Evolutionary conservation across 2,329 filamentous ascomycete species (phyloP), one percentile per base, ranked within the genome.

Genomic region (Diaporthe ampelina): DNA sequence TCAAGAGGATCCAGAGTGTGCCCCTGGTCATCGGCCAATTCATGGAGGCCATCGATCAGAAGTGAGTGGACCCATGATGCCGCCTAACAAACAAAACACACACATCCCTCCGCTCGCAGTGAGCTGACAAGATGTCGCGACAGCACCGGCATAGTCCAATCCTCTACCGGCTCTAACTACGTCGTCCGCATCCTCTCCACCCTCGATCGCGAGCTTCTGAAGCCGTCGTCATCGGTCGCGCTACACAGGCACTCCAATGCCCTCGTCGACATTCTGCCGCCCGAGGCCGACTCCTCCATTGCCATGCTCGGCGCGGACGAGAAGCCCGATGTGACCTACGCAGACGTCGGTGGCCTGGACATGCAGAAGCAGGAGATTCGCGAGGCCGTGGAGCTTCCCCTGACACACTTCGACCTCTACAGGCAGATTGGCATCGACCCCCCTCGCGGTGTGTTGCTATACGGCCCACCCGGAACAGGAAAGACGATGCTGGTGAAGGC

Each of bases 341-440:
- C 95, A 76, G 97, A 99, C 84, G 97, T 99, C 76, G 97, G 97
- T 88, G 97, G 97, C 65, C 86, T 98, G 78, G 97, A 99, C 81
- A 99, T 99, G 97, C 97, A 99, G 87, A 99, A 99, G 88, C 97
- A 99, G 86, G 97, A 99, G 85, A 99, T 99, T 78, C 91, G 97
- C 78, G 97, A 99, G 86, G 97, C 97, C 15, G 97, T 99, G 71
- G 97, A 99, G 88, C 89, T 99, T 77, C 97, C 97, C 45, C 89
- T 99, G 80, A 98, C 96, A 76, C 97, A 98, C 84, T 98, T 98
- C 84, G 96, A 98, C 84, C 93, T 98, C 50, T 99, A 99, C 90
- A 97, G 95, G 86, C 97, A 99, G 86, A 99, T 99, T 78, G 97
- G 97, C 85, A 99, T 99, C 82, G 97, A 99, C 84, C 97, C 97